Percentiles rank a stretch among this genome's conserved stretches.
phyloP scores from a whole-genome alignment of 2,329 filamentous ascomycete species.

The Alternaria gansuensis region DNA sequence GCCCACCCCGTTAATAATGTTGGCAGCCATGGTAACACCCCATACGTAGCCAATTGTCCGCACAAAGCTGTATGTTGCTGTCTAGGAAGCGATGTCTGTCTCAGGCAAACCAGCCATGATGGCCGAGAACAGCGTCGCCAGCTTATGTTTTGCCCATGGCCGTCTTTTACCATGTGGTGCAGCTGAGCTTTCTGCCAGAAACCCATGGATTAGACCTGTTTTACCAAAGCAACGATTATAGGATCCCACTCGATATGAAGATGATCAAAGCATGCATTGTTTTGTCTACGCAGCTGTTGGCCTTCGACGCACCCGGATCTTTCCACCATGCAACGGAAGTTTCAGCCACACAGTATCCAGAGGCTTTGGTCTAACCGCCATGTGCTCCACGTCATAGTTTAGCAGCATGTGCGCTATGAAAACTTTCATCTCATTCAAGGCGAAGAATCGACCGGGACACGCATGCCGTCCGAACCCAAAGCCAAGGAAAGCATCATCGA shows the following conservation, averaged over 20 bases:
- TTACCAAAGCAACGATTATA: not conserved
- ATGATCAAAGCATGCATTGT: not conserved
- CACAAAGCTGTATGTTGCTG: slow-evolving; percentile 26
- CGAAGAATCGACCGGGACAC: slow-evolving; percentile 29
- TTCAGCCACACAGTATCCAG: slow-evolving; percentile 27
- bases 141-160: not conserved
- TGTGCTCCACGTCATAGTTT: slow-evolving; percentile 27
- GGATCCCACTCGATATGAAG: not conserved
- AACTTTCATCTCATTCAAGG: slow-evolving; percentile 31
- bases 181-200: not conserved
- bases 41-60: slow-evolving; percentile 27
- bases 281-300: slow-evolving; percentile 1
- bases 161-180: not conserved
- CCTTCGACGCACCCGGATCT: slow-evolving; percentile 14
- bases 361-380: slow-evolving; percentile 23
- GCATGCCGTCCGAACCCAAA: slow-evolving; percentile 30
- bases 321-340: slow-evolving; percentile 21
- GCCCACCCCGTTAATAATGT: not conserved
- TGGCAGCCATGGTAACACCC: slow-evolving; percentile 24
- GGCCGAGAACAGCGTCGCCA: slow-evolving; percentile 54
- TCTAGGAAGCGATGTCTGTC: slow-evolving; percentile 20
- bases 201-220: not conserved
- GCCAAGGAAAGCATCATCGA: slow-evolving; percentile 28
- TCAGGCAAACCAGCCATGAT: slow-evolving; percentile 33
- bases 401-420: slow-evolving; percentile 30